Percentiles rank a stretch among this genome's conserved stretches.
phyloP scores from a whole-genome alignment of 1,139 yeast genomes.

The Candida gigantensis region DNA sequence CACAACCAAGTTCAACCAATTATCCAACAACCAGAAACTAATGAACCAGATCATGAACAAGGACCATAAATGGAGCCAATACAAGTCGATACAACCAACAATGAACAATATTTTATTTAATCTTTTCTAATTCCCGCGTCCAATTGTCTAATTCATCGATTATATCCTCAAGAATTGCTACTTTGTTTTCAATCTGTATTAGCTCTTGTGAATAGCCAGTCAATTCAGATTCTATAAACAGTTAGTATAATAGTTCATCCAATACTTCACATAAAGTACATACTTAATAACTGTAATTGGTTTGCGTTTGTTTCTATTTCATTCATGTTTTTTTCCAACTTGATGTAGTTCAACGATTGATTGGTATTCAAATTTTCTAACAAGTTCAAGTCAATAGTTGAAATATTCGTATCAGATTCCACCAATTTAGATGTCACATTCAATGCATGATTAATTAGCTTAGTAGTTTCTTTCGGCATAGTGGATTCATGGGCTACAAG shows the following conservation, averaged over 20 bases:
- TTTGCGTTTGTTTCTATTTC: conserved; percentile 36
- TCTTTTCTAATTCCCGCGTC: conserved; percentile 49
- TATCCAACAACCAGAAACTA: background rate
- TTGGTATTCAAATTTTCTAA: conserved; percentile 59
- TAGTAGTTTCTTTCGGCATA: conserved; percentile 33
- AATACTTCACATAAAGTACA: conserved; percentile 22
- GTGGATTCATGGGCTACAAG: too few relatives aligned
- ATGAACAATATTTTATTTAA: too few relatives aligned
- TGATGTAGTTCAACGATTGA: conserved; percentile 57
- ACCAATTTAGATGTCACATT: conserved; percentile 32
- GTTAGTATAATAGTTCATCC: background rate
- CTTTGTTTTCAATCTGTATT: conserved; percentile 45
- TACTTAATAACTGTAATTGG: conserved; percentile 31
- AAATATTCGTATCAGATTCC: conserved; percentile 56
- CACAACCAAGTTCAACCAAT: too few relatives aligned
- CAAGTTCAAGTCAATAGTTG: conserved; percentile 52
- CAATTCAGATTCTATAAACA: conserved; percentile 31
- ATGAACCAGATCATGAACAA: too few relatives aligned
- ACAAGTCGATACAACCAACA: too few relatives aligned
- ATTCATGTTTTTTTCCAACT: conserved; percentile 50
- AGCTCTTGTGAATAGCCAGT: conserved; percentile 29
- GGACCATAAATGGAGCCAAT: too few relatives aligned
- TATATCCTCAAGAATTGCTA: conserved; percentile 45
- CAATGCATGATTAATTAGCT: conserved; percentile 32
- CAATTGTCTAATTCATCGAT: conserved; percentile 60